Conservation (phyloP, 129 eudicot genomes). For the Artemisia argyi region DNA sequence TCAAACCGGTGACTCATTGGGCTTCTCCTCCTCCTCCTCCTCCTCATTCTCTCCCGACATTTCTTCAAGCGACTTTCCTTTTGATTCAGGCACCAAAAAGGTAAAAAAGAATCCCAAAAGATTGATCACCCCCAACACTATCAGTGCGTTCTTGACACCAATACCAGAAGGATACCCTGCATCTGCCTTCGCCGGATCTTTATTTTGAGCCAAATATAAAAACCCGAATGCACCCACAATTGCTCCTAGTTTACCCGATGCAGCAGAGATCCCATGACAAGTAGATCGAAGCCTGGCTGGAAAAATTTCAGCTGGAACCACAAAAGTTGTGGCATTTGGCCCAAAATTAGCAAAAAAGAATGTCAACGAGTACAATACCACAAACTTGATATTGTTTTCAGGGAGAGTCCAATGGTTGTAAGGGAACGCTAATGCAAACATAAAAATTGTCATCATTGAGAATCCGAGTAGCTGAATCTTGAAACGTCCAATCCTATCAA, state of each 20-base stretch:
- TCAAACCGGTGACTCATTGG: background rate
- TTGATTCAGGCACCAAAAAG: slow-evolving; percentile 56
- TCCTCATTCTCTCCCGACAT: slow-evolving; percentile 50
- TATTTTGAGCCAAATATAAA: slow-evolving; percentile 57
- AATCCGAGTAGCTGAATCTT: slow-evolving; percentile 45
- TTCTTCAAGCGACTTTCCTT: slow-evolving; percentile 59
- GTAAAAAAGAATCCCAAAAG: slow-evolving; percentile 48
- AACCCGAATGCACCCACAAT: slow-evolving; percentile 66
- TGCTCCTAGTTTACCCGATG: slow-evolving; percentile 55
- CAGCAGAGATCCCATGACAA: slow-evolving; percentile 59
- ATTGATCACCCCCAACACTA: slow-evolving; percentile 50
- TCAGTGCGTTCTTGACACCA: slow-evolving; percentile 51
- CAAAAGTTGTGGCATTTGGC: slow-evolving; percentile 58
- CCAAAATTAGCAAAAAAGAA: slow-evolving; percentile 65
- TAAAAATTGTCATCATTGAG: slow-evolving; percentile 54
- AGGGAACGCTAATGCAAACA: slow-evolving; percentile 45
- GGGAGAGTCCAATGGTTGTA: slow-evolving; percentile 57
- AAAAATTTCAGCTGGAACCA: slow-evolving; percentile 62
- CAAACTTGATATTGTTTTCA: slow-evolving; percentile 44
- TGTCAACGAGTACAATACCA: slow-evolving; percentile 49
- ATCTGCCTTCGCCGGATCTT: slow-evolving; percentile 47
- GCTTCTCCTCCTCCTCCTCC: background rate
- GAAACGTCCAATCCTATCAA: slow-evolving; percentile 51
- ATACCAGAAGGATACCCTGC: slow-evolving; percentile 62
- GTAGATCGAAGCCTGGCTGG: slow-evolving; percentile 59